Base-by-base conservation (phyloP, 1,284 basidiomycete genomes). In the Ceratobasidium sp. region DNA sequence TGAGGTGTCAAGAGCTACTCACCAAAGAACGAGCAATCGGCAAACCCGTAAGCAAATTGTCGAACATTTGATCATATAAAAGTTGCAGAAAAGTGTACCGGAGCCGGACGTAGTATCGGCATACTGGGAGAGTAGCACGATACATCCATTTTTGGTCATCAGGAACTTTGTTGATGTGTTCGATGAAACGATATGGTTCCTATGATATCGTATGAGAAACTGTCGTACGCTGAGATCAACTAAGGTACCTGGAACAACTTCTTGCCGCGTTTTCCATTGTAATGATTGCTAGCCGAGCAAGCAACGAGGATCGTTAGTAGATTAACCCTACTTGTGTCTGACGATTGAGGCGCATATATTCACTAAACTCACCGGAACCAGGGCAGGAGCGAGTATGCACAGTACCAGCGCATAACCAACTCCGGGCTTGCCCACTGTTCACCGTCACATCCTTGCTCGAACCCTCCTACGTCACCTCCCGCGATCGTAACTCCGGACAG, bases 21-120 rank as follows among this genome's bases (percentile, higher is more conserved):
- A 73, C 77, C 68, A 78, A 44, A 7, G 68, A 73, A 13, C 77
- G 77, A 48, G 69, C 77, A 33, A 78, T 78, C 15, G 77, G 77
- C 26, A 78, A 61, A 46, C 77, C 77, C 13, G 69, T 78, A 6
- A 73, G 26, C n/a, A 71, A 50, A 44, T 78, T 78, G 61, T 78
- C 77, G 69, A 78, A 78, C 77, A 78, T 78, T 57, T 78, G 69
- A 48, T 78, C 77, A 26, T 78, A 78, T 10, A 78, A 28, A n/a
- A 78, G 54, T 40, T 78, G 77, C 42, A 78, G 56, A 3, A 78
- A 52, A n/a, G 68, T 66, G 50, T 78, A 78, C 28, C 77, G 68
- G 38, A 78, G 69, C 38, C 46, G 50, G 46, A 78, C 77, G 33
- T 71, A 78, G 52, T 78, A 78, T 33, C 42, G 69, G 61, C 77